phyloP scores from a whole-genome alignment of 495 filamentous ascomycete species.

The Trypethelium eluteriae region DNA sequence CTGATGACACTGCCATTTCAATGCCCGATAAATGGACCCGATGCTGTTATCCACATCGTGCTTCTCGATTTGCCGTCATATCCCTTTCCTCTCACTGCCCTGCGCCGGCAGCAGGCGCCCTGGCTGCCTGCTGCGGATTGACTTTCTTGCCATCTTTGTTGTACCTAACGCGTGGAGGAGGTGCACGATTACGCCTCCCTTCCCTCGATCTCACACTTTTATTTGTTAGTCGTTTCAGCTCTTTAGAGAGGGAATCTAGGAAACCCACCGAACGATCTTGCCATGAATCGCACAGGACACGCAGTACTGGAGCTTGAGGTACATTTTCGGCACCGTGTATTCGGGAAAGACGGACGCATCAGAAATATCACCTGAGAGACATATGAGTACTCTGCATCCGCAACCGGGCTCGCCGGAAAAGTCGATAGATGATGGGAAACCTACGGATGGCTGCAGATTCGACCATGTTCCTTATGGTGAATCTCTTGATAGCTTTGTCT shows the following conservation, averaged over 20 bases:
- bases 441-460: constrained; percentile 98
- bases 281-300: constrained; percentile 99
- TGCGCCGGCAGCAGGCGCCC: constrained; percentile 38
- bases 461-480: constrained; percentile 99
- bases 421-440: constrained; percentile 38
- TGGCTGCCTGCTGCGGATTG: constrained; percentile 76
- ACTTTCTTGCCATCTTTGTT: constrained; percentile 99
- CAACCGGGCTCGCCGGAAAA: not conserved
- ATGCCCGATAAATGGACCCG: not conserved
- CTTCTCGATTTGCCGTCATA: not conserved
- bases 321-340: constrained; percentile 99
- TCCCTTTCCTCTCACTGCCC: not conserved
- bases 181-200: constrained; percentile 97
- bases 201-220: constrained; percentile 93
- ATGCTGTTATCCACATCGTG: not conserved
- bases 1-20: not conserved
- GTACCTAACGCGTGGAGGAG: constrained; percentile 92
- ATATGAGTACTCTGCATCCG: not conserved
- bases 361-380: constrained; percentile 89
- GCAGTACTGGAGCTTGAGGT: constrained; percentile 99
- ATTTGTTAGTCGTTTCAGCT: constrained; percentile 15
- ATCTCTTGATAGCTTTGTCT: constrained; percentile 99
- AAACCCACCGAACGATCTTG: constrained; percentile 98
- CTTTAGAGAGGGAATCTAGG: not conserved
- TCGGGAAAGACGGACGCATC: constrained; percentile 98